Percentiles rank a stretch among this genome's conserved stretches.
Evolutionary conservation across 2,329 filamentous ascomycete species (phyloP).

Genomic region (Colletotrichum lindemuthianum): DNA sequence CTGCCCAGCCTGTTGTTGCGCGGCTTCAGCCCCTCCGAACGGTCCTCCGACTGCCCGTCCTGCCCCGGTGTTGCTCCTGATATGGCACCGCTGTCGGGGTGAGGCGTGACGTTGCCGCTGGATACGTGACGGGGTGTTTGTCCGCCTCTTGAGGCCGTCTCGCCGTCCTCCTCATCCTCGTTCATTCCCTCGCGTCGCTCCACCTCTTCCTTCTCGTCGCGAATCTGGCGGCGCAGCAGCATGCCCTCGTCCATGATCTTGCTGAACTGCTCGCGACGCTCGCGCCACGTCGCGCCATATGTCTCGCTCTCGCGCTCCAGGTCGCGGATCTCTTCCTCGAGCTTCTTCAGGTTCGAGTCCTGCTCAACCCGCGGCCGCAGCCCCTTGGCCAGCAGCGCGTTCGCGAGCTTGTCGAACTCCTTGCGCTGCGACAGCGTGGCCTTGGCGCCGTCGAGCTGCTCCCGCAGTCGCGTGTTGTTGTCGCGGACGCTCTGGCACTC

Average conservation of each 20-base stretch:
- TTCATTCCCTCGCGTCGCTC: slow-evolving; percentile 87
- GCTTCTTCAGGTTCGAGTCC: slow-evolving; percentile 77
- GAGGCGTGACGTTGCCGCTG: slow-evolving; percentile 62
- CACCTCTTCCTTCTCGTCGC: slow-evolving; percentile 95
- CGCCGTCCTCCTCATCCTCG: slow-evolving; percentile 71
- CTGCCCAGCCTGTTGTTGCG: slow-evolving; percentile 20
- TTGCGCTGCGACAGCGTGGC: slow-evolving; percentile 81
- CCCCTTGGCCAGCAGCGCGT: slow-evolving; percentile 63
- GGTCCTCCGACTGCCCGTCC: slow-evolving; percentile 41
- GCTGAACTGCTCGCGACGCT: slow-evolving; percentile 86
- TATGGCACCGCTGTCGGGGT: slow-evolving; percentile 54
- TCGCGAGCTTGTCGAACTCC: slow-evolving; percentile 87
- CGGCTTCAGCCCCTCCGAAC: slow-evolving; percentile 44
- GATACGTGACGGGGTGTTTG: slow-evolving; percentile 61
- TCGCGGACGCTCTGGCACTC: slow-evolving; percentile 82
- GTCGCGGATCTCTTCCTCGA: slow-evolving; percentile 89
- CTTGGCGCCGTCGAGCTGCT: slow-evolving; percentile 81
- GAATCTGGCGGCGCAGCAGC: slow-evolving; percentile 83
- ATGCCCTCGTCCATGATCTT: slow-evolving; percentile 92
- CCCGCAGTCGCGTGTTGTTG: slow-evolving; percentile 76
- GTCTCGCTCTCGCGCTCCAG: slow-evolving; percentile 85
- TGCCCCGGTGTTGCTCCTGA: slow-evolving; percentile 45
- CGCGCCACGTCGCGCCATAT: slow-evolving; percentile 85
- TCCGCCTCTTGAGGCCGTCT: slow-evolving; percentile 56
- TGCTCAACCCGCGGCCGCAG: slow-evolving; percentile 88